Conservation (phyloP, 1,139 yeast genomes). For the Hansenula lynferdii region DNA sequence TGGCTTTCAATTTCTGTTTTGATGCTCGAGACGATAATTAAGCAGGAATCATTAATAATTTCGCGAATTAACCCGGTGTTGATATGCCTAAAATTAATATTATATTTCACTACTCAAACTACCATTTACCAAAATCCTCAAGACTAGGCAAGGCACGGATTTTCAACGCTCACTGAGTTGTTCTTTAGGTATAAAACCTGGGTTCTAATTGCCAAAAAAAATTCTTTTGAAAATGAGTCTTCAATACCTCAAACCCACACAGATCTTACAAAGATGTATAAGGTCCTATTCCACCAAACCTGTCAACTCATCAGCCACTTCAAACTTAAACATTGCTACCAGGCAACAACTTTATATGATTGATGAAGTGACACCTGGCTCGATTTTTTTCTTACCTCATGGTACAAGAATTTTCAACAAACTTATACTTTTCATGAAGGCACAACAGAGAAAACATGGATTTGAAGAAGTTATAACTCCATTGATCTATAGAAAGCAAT, state of each 20-base stretch:
- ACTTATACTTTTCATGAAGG: slow-evolving; percentile 74
- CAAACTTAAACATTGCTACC: slow-evolving; percentile 46
- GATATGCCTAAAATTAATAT: too few relatives aligned
- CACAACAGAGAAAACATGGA: slow-evolving; percentile 70
- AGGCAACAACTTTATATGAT: slow-evolving; percentile 72
- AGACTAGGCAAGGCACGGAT: too few relatives aligned
- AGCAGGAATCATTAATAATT: too few relatives aligned
- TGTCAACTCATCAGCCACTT: slow-evolving; percentile 11
- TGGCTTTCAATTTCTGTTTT: too few relatives aligned
- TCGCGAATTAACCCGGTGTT: too few relatives aligned
- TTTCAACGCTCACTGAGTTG: too few relatives aligned
- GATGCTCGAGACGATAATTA: too few relatives aligned
- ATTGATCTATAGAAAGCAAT: slow-evolving; percentile 71
- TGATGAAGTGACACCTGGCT: slow-evolving; percentile 81
- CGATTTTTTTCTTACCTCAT: slow-evolving; percentile 84
- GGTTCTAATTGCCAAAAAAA: background rate
- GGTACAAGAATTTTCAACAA: slow-evolving; percentile 85
- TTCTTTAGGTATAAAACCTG: too few relatives aligned
- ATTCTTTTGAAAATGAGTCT: background rate
- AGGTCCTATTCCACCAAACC: background rate
- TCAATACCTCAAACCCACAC: background rate
- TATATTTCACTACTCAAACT: too few relatives aligned
- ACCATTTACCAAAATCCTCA: too few relatives aligned
- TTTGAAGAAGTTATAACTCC: slow-evolving; percentile 95
- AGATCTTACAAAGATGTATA: background rate